These are phyloP conservation scores for Alloascoidea africana DNA, from an alignment of 805 yeast species.

Conservation along the genomic window DNA sequence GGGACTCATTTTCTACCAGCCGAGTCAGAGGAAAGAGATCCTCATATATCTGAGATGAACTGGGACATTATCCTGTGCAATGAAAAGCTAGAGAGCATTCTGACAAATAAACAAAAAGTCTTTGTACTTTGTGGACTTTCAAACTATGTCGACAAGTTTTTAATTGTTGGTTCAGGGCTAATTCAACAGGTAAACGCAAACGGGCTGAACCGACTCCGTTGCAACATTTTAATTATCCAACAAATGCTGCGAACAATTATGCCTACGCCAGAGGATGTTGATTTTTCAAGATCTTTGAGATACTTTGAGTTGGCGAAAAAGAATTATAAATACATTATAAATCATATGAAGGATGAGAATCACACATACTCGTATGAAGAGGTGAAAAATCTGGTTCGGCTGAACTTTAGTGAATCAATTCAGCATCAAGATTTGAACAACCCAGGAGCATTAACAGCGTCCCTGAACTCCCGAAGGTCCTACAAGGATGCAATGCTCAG, in stretches of 20 bases:
- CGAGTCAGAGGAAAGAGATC: slow-evolving; percentile 47
- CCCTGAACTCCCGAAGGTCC: too few species aligned
- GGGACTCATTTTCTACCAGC: slow-evolving; percentile 34
- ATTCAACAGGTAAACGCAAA: slow-evolving; percentile 35
- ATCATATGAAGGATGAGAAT: slow-evolving; percentile 20
- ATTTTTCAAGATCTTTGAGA: slow-evolving; percentile 33
- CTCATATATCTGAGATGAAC: slow-evolving; percentile 34
- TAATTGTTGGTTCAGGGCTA: slow-evolving; percentile 35
- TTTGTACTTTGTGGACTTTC: slow-evolving; percentile 33
- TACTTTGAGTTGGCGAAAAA: slow-evolving; percentile 42
- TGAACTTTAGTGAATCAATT: slow-evolving; percentile 28
- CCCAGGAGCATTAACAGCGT: too few species aligned
- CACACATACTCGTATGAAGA: slow-evolving; percentile 27
- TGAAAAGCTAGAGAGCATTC: slow-evolving; percentile 20
- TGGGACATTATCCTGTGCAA: slow-evolving; percentile 31
- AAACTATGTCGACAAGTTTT: slow-evolving; percentile 30
- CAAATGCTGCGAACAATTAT: slow-evolving; percentile 52
- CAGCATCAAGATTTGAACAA: too few species aligned
- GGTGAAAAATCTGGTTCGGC: slow-evolving; percentile 32
- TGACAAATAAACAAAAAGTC: slow-evolving; percentile 16
- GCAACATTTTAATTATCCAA: slow-evolving; percentile 51
- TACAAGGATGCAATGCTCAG: too few species aligned
- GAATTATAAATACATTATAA: slow-evolving; percentile 31
- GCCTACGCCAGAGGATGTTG: slow-evolving; percentile 32
- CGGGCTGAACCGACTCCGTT: slow-evolving; percentile 43